Conservation (phyloP, 805 yeast genomes). For the Ogataea paraovalis region DNA sequence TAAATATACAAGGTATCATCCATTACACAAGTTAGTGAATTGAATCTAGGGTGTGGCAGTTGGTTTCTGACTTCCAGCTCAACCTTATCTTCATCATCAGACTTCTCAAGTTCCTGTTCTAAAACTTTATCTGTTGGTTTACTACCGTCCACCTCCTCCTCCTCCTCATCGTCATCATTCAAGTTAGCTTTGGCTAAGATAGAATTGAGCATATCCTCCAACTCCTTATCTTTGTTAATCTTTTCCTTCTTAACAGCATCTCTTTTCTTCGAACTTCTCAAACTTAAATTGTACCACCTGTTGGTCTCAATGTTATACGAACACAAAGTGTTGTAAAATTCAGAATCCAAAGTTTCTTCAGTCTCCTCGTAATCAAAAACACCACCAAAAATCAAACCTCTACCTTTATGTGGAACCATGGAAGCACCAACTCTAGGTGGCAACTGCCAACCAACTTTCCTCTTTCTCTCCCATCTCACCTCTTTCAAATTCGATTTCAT, state of each 20-base stretch:
- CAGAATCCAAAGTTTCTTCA: constrained; percentile 83
- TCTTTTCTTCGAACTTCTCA: constrained; percentile 60
- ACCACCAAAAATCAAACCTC: constrained; percentile 94
- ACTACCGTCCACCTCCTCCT: constrained; percentile 36
- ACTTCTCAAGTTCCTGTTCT: constrained; percentile 25
- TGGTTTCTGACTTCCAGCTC: constrained; percentile 52
- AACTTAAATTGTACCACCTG: constrained; percentile 75
- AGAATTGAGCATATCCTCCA: constrained; percentile 75
- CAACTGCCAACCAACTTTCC: constrained; percentile 87
- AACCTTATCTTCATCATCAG: constrained; percentile 33
- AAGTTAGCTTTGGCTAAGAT: constrained; percentile 72
- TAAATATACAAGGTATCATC: constrained; percentile 80
- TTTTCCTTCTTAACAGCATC: constrained; percentile 39
- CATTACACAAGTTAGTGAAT: constrained; percentile 77
- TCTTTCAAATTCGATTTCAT: constrained; percentile 80
- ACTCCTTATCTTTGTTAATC: constrained; percentile 66
- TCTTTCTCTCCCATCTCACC: constrained; percentile 83
- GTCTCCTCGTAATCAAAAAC: constrained; percentile 94
- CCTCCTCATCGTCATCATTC: constrained; percentile 49
- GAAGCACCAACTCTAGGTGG: constrained; percentile 94
- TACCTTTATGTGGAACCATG: constrained; percentile 81
- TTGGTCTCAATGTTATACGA: constrained; percentile 83
- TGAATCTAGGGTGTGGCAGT: constrained; percentile 86
- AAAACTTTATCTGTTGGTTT: constrained; percentile 35
- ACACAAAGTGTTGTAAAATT: constrained; percentile 73